These are phyloP conservation scores for Funneliformis mosseae DNA, from an alignment of 192 early-diverging fungal species.

Conservation along the genomic window DNA sequence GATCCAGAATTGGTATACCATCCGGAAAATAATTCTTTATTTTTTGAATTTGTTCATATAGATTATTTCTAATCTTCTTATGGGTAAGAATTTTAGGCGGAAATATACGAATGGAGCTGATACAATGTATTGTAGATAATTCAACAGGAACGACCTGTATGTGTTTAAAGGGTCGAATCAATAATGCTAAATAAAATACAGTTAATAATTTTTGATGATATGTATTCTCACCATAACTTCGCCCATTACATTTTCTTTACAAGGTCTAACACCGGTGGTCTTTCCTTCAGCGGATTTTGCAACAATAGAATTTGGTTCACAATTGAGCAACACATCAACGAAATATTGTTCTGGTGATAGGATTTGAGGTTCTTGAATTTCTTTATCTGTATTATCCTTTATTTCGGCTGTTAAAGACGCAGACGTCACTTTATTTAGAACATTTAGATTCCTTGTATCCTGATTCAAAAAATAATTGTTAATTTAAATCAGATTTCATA, in stretches of 20 bases:
- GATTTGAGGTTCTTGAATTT: not conserved
- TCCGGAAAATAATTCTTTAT: conserved; percentile 71
- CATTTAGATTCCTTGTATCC: not conserved
- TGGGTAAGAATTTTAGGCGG: conserved; percentile 74
- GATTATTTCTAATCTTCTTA: conserved; percentile 60
- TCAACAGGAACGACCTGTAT: conserved; percentile 71
- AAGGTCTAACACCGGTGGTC: conserved; percentile 56
- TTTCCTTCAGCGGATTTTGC: conserved; percentile 50
- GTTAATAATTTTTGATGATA: not conserved
- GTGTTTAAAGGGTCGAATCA: not conserved
- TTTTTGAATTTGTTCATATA: conserved; percentile 70
- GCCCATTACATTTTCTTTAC: conserved; percentile 55
- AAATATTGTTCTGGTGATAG: conserved; percentile 55
- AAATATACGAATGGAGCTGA: conserved; percentile 76
- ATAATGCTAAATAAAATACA: not conserved
- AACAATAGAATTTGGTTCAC: conserved; percentile 62
- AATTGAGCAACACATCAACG: conserved; percentile 85
- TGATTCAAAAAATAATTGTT: not conserved
- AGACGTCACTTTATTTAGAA: not conserved
- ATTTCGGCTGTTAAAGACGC: not conserved
- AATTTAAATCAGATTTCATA: not conserved
- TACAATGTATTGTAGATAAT: conserved; percentile 69
- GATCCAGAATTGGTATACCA: conserved; percentile 87
- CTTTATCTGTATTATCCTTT: conserved; percentile 1
- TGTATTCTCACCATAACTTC: conserved; percentile 39